phyloP scores from a whole-genome alignment of 306 rosid species.

The Lotus japonicus region DNA sequence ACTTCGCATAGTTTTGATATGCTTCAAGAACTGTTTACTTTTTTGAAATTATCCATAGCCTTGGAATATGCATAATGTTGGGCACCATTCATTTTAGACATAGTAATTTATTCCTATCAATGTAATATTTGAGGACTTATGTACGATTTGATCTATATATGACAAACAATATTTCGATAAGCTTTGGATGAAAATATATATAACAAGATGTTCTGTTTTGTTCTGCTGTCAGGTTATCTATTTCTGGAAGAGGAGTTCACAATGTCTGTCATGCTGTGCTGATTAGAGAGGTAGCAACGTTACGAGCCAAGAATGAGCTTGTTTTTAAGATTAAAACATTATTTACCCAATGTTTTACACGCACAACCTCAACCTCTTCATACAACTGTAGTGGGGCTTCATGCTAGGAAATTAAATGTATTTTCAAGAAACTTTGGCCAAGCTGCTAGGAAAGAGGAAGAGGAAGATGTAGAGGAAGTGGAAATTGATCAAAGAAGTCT shows the following conservation, averaged over 20 bases:
- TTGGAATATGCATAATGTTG: neutral
- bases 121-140: neutral
- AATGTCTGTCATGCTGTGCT: slow-evolving; percentile 7
- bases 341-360: slow-evolving; percentile 37
- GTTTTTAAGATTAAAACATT: slow-evolving; percentile 44
- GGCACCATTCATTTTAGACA: neutral
- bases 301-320: slow-evolving; percentile 50
- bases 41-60: neutral
- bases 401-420: slow-evolving; percentile 23
- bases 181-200: neutral
- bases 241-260: slow-evolving; percentile 8
- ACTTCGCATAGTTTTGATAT: too few relatives aligned
- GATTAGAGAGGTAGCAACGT: slow-evolving; percentile 19
- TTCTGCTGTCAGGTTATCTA: slow-evolving; percentile 24
- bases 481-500: slow-evolving; percentile 90
- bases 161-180: neutral
- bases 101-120: neutral
- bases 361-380: slow-evolving; percentile 30
- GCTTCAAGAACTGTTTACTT: neutral
- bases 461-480: slow-evolving; percentile 67
- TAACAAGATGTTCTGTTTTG: slow-evolving; percentile 8
- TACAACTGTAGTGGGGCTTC: slow-evolving; percentile 7
- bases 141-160: neutral
- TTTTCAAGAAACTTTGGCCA: slow-evolving; percentile 46
- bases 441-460: slow-evolving; percentile 60